phyloP scores from a whole-genome alignment of 2,329 filamentous ascomycete species.

The Venturia carpophila region DNA sequence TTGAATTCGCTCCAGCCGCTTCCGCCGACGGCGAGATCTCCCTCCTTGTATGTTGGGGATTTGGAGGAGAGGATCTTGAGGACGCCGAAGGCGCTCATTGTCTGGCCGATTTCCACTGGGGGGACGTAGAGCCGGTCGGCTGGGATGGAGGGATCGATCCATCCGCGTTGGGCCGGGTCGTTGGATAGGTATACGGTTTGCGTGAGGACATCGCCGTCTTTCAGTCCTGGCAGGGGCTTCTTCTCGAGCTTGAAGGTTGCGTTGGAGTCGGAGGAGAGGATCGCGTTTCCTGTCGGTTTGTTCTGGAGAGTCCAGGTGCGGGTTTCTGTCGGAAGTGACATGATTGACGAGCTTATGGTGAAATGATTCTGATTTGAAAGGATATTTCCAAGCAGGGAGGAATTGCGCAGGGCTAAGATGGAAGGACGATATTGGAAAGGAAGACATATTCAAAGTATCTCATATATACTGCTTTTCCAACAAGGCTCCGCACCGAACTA shows the following conservation, averaged over 20 bases:
- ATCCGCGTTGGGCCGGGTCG: conserved; percentile 46
- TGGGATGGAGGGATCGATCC: conserved; percentile 38
- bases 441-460: neutral
- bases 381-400: neutral
- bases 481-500: neutral
- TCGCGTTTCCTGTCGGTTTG: conserved; percentile 31
- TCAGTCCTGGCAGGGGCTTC: conserved; percentile 29
- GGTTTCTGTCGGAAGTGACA: conserved; percentile 17
- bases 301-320: conserved; percentile 38
- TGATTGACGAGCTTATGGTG: neutral
- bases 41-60: conserved; percentile 27
- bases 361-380: too few relatives aligned
- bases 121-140: conserved; percentile 40
- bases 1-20: conserved; percentile 38
- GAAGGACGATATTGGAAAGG: too few relatives aligned
- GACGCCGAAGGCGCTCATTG: conserved; percentile 34
- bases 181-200: conserved; percentile 44
- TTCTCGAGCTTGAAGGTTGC: conserved; percentile 36
- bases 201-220: conserved; percentile 38
- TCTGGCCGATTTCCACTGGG: conserved; percentile 36
- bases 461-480: too few relatives aligned
- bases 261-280: conserved; percentile 29
- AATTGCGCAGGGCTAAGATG: neutral
- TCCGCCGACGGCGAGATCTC: conserved; percentile 30
- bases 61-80: conserved; percentile 34